A percentile compares a stretch with the other conserved stretches of the same genome.
These are phyloP conservation scores for Xylaria sp. DNA, from an alignment of 2,329 filamentous ascomycete species.

Conservation along the genomic window DNA sequence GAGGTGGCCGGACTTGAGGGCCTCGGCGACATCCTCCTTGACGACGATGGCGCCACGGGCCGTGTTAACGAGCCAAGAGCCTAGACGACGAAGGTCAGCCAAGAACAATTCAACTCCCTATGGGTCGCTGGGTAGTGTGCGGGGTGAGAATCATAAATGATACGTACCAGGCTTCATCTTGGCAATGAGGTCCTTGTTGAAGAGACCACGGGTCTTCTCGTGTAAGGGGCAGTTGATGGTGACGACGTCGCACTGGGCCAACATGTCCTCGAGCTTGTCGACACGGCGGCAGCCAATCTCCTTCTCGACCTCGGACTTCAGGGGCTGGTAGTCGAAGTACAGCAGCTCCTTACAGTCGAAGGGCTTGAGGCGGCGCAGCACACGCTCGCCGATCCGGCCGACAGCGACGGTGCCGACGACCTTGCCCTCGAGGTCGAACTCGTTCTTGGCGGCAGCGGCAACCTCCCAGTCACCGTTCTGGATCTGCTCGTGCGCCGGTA, in stretches of 20 bases:
- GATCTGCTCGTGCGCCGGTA: constrained; percentile 95
- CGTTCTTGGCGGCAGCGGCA: constrained; percentile 94
- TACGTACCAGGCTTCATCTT: constrained; percentile 95
- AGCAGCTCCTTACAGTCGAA: constrained; percentile 99
- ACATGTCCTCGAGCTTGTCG: constrained; percentile 87
- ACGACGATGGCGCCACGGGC: constrained; percentile 98
- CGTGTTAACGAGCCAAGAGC: constrained; percentile 97
- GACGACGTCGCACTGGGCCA: constrained; percentile 92
- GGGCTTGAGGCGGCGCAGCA: constrained; percentile 90
- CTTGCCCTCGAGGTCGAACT: constrained; percentile 97
- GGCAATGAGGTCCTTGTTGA: constrained; percentile 97
- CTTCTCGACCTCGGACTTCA: constrained; percentile 81
- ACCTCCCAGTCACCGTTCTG: constrained; percentile 91
- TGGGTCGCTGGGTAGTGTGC: background rate
- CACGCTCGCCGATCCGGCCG: constrained; percentile 96
- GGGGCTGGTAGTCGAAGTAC: constrained; percentile 99
- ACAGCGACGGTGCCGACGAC: constrained; percentile 97
- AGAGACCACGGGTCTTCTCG: constrained; percentile 94
- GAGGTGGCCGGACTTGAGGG: constrained; percentile 88
- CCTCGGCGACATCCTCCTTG: constrained; percentile 97
- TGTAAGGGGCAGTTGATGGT: constrained; percentile 99
- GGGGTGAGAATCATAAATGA: too few species aligned
- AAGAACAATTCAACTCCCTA: background rate
- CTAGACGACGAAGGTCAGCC: constrained; percentile 42
- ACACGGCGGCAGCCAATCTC: constrained; percentile 95